Evolutionary conservation across 78 protist species (phyloP).

Genomic region (Dictyostelium citrinum): DNA sequence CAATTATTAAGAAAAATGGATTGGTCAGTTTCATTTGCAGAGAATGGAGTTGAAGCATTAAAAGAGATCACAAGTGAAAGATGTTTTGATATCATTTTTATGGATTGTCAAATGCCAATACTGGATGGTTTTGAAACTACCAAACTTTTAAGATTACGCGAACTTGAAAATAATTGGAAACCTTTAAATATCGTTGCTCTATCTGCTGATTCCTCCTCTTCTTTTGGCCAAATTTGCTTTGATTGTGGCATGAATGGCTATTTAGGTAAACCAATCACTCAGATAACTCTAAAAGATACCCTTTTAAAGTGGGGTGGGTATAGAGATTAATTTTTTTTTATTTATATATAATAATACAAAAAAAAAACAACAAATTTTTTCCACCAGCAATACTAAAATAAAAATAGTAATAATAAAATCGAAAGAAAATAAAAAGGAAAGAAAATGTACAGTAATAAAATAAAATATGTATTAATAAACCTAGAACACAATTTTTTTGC

Average conservation of each 20-base stretch:
- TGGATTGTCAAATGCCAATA: slow-evolving; percentile 56
- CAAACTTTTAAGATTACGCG: background rate
- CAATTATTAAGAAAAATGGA: slow-evolving; percentile 24
- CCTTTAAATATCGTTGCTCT: slow-evolving; percentile 30
- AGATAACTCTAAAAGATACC: slow-evolving; percentile 17
- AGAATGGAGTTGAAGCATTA: slow-evolving; percentile 44
- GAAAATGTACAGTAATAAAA: too few species aligned
- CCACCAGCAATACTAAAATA: too few species aligned
- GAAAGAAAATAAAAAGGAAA: background rate
- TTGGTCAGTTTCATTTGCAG: slow-evolving; percentile 31
- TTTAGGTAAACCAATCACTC: slow-evolving; percentile 42
- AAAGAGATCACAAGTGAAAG: background rate
- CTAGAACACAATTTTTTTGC: background rate
- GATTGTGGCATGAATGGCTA: slow-evolving; percentile 58
- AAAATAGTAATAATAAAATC: too few species aligned
- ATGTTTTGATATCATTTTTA: slow-evolving; percentile 58
- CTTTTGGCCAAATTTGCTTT: slow-evolving; percentile 19
- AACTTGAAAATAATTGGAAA: slow-evolving; percentile 5
- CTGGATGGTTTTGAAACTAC: slow-evolving; percentile 62
- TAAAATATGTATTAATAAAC: too few species aligned
- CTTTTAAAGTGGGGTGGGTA: slow-evolving; percentile 41
- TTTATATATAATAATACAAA: too few species aligned
- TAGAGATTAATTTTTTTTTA: background rate
- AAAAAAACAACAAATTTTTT: too few species aligned
- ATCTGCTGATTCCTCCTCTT: slow-evolving; percentile 5